These are phyloP conservation scores for Albugo candida DNA, from an alignment of 352 stramenopile genomes.

Conservation along the genomic window DNA sequence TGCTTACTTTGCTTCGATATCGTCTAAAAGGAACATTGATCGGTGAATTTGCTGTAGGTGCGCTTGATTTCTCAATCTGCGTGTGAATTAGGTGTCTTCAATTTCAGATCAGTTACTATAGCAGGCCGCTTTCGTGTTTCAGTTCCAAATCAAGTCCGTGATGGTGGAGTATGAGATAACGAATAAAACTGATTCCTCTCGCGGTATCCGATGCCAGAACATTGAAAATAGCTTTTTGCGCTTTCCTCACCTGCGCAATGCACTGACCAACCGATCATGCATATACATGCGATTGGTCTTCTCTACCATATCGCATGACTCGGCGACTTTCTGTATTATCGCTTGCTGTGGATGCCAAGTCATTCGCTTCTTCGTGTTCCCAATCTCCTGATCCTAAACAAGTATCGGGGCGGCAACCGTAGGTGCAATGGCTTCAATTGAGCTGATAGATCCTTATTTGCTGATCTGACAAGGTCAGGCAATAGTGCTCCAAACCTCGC, in stretches of 20 bases:
- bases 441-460: no score
- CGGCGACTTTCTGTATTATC: no score
- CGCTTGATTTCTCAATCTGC: slow-evolving; percentile 11
- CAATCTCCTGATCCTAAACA: no score
- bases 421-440: no score
- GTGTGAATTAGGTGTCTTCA: slow-evolving; percentile 12
- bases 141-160: slow-evolving; percentile 34
- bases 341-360: no score
- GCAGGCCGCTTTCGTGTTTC: slow-evolving; percentile 31
- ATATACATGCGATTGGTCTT: slow-evolving; percentile 46
- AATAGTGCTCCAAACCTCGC: no score
- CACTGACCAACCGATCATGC: slow-evolving; percentile 52
- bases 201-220: slow-evolving; percentile 40
- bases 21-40: slow-evolving; percentile 28
- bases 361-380: no score
- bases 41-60: slow-evolving; percentile 31
- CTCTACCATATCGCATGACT: slow-evolving; percentile 16
- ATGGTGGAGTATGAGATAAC: slow-evolving; percentile 28
- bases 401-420: no score
- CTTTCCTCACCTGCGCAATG: slow-evolving; percentile 29
- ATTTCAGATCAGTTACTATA: slow-evolving; percentile 37
- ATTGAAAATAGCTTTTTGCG: slow-evolving; percentile 24
- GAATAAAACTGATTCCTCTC: slow-evolving; percentile 35
- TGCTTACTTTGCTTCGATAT: slow-evolving; percentile 17
- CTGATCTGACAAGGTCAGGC: no score